A percentile compares a stretch with the other conserved stretches of the same genome.
These are phyloP conservation scores for Xylariaceae sp. DNA, from an alignment of 2,329 filamentous ascomycete genomes.

Conservation along the genomic window DNA sequence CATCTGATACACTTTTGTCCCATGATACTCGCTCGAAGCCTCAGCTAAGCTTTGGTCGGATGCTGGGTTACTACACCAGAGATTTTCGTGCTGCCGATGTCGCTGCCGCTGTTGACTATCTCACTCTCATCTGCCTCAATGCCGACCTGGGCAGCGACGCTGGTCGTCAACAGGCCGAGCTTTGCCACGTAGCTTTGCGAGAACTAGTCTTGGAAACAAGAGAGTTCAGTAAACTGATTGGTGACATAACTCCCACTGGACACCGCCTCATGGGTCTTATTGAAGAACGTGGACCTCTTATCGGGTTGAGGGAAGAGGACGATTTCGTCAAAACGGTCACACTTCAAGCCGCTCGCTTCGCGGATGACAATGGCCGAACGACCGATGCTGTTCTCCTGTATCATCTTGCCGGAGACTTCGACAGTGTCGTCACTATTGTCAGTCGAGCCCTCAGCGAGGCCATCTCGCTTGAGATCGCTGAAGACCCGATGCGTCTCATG, in stretches of 20 bases:
- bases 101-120: constrained; percentile 87
- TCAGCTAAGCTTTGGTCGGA: constrained; percentile 90
- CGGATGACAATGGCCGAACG: constrained; percentile 88
- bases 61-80: constrained; percentile 91
- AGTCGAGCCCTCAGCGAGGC: constrained; percentile 88
- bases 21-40: constrained; percentile 65
- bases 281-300: constrained; percentile 76
- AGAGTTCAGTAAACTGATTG: constrained; percentile 90
- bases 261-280: constrained; percentile 81
- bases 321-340: constrained; percentile 92
- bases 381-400: constrained; percentile 94
- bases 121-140: constrained; percentile 88
- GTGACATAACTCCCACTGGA: constrained; percentile 84
- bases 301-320: constrained; percentile 72
- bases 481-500: constrained; percentile 72
- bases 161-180: constrained; percentile 70
- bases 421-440: constrained; percentile 86
- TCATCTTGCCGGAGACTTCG: constrained; percentile 91
- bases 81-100: constrained; percentile 92
- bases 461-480: constrained; percentile 79
- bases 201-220: constrained; percentile 95
- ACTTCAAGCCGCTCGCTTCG: constrained; percentile 83
- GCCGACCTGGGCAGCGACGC: constrained; percentile 71
- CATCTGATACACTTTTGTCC: constrained; percentile 65
- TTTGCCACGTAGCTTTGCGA: constrained; percentile 89